Evolutionary conservation across 169 alveolate genomes (phyloP).

Genomic region (Babesia ovis): DNA sequence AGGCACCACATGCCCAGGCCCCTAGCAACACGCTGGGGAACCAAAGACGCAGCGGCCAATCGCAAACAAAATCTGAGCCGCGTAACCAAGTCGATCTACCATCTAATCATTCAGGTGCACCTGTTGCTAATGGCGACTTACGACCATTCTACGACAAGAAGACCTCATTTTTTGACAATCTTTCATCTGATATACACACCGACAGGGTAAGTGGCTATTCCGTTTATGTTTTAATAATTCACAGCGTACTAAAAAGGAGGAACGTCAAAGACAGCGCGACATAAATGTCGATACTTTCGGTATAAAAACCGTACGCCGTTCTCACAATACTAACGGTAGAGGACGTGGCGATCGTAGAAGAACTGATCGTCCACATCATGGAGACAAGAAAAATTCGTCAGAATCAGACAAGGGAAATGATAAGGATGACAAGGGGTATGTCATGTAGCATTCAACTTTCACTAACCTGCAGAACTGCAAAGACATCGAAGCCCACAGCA

Average conservation of each 20-base stretch:
- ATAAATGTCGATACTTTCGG: constrained; percentile 81
- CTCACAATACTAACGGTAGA: background rate
- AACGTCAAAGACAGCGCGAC: constrained; percentile 74
- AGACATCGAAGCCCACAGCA: background rate
- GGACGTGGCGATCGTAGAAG: constrained; percentile 5
- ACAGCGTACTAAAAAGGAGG: constrained; percentile 61
- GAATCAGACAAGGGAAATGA: background rate
- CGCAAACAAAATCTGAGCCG: constrained; percentile 15
- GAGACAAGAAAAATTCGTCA: background rate
- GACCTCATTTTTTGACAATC: constrained; percentile 77
- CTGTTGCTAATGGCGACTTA: background rate
- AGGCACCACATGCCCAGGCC: background rate
- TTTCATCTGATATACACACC: constrained; percentile 38
- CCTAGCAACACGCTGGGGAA: background rate
- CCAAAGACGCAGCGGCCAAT: background rate
- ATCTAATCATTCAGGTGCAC: background rate
- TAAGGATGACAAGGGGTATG: constrained; percentile 3
- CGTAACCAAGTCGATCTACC: background rate
- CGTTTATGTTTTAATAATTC: constrained; percentile 3
- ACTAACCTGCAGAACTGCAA: background rate
- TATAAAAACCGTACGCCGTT: constrained; percentile 63
- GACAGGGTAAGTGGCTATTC: constrained; percentile 51
- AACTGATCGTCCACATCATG: background rate
- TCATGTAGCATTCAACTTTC: background rate
- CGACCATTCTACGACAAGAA: constrained; percentile 72